Evolutionary conservation across 805 yeast genomes (phyloP), one percentile per base, ranked within the genome.

Genomic region (Saccharomyces mikatae): DNA sequence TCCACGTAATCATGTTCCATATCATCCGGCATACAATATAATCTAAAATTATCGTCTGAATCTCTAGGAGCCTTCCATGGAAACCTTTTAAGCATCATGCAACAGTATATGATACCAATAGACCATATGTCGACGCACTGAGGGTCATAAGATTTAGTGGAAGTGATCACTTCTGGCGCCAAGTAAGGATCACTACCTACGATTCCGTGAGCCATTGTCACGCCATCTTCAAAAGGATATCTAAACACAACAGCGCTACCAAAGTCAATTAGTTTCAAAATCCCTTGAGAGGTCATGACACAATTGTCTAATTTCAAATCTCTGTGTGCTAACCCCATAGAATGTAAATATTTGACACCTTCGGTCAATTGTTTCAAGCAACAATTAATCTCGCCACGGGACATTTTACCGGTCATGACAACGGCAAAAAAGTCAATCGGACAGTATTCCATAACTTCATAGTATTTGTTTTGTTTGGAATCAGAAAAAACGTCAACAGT

Each of bases 131-230:
- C 96, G 29, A 86, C 90, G 41, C 81, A 80, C 66, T 83, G 83
- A 10, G 95, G 91, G 67, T 87, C 89, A 66, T 86, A 87, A 30
- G 78, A 77, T 47, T 66, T 67, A 2, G 71, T 65, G 2, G 78
- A 73, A 2, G 75, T 66, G 52, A 85, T 73, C 17, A 86, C 91
- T 70, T 87, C 96, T 0, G 96, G 95, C 0, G 94, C 94, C 61
- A 87, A 76, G 67, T 87, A 87, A 10, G 96, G 96, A 70, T 87
- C 96, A 14, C 89, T 83, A 11, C 96, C 96, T 54, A 87, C 91
- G 57, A 87, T 80, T 5, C 94, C 94, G 62, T 81, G 89, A 8
- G 87, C 81, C 64, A 76, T 75, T 14, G 81, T 82, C 17, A 78
- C 72, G 41, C 76, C 77, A 47, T 76, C 79, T 61, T 83, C 87